phyloP scores from a whole-genome alignment of 495 filamentous ascomycete genomes.

The Trichoderma erinaceum region DNA sequence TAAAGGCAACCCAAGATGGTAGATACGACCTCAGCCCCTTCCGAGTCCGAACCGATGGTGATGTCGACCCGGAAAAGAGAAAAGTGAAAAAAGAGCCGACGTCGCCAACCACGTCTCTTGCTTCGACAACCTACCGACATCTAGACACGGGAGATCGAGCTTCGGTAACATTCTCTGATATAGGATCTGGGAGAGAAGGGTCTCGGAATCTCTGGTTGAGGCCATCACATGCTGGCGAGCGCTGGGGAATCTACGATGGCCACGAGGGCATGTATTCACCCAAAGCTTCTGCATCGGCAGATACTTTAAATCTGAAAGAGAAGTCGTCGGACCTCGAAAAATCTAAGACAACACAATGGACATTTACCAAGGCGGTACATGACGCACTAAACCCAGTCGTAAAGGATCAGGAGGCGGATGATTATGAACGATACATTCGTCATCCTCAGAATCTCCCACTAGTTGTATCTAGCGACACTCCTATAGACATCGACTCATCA shows the following conservation, averaged over 20 bases:
- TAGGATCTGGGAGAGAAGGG: constrained; percentile 25
- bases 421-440: constrained; percentile 85
- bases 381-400: constrained; percentile 78
- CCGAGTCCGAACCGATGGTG: constrained; percentile 57
- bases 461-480: constrained; percentile 66
- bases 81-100: constrained; percentile 48
- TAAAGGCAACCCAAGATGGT: constrained; percentile 61
- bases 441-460: constrained; percentile 87
- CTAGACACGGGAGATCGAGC: not conserved
- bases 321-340: constrained; percentile 49
- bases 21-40: constrained; percentile 80
- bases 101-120: constrained; percentile 25
- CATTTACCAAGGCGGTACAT: constrained; percentile 73
- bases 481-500: constrained; percentile 42
- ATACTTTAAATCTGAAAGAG: not conserved
- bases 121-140: not conserved
- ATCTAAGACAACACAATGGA: constrained; percentile 71
- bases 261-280: not conserved
- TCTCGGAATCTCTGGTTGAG: constrained; percentile 49
- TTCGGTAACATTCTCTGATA: not conserved
- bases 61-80: constrained; percentile 46
- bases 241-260: constrained; percentile 3
- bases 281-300: not conserved
- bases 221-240: constrained; percentile 18
- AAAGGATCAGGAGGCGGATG: constrained; percentile 63